Base-by-base conservation (phyloP, 2,329 filamentous ascomycete genomes). In the Trichoderma aggressivum region DNA sequence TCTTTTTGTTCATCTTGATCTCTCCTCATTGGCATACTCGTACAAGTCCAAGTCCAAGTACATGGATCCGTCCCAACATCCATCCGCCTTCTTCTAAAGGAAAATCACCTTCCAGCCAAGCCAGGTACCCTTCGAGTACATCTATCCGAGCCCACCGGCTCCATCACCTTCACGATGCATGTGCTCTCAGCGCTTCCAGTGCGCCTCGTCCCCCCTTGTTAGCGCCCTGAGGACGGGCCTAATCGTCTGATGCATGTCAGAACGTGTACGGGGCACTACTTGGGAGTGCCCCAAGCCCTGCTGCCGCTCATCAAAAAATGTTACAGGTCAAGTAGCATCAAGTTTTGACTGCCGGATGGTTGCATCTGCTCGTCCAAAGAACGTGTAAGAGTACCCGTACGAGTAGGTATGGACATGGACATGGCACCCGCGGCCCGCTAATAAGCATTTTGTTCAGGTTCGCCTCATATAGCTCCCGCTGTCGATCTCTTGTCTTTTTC, bases 381-480 rank as follows among this genome's bases (percentile, higher is more conserved):
- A 53, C n/a, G 1, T 50, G 43, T 12, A 21, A 7, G 43, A 58
- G 55, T 58, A 32, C 39, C 39, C 24, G 26, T 28, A 28, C 26
- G 26, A 28, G 55, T 58, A n/a, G n/a, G n/a, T n/a, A n/a, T n/a
- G n/a, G n/a, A 58, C 28, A 67, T 32, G 12, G 16, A 32, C 53
- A 32, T 32, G 26, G 47, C 11, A 12, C 6, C 47, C 47, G 21
- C 47, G 47, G 47, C 47, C 47, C 47, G n/a, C 47, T 53, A 24
- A 24, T 53, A 53, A 53, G 47, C 47, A 53, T 14, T 53, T 53
- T 24, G 24, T n/a, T 66, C 36, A 24, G 61, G 18, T 53, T 53
- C 26, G 61, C 24, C 26, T 47, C 66, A 53, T 62, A 53, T 61
- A 62, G 66, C 39, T 70, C 66, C 66, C 58, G 66, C 21, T 62